Evolutionary conservation across 2,329 filamentous ascomycete genomes (phyloP), one percentile per base, ranked within the genome.

Genomic region (Aaosphaeria pasadenensis): DNA sequence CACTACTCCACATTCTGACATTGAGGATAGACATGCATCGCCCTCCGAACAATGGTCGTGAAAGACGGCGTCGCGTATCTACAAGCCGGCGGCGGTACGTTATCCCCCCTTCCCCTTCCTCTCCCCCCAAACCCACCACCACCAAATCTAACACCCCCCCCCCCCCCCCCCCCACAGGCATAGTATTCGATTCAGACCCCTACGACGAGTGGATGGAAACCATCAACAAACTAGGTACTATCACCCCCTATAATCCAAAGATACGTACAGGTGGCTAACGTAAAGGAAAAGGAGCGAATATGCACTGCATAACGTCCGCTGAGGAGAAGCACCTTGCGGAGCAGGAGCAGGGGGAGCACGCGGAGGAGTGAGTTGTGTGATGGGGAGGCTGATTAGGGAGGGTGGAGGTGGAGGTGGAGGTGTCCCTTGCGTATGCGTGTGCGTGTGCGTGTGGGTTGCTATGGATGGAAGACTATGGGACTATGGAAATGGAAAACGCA

Each of bases 201-300:
- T 87, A 88, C 61, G 89, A 96, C 55, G 94, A 97, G 72, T 96
- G 91, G 78, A 83, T 92, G 72, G 90, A 97, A 81, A 96, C 95
- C 55, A 89, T 94, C 75, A 97, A 99, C 77, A 99, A 99, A 79
- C 77, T 96, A 42, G 85, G 88, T 68, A 56, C 40, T 62, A 54
- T 48, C 17, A 24, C 17, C 17, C 17, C 17, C 17, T 24, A 24
- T 24, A 24, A 24, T 24, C 17, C 17, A 24, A 24, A 24, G 17
- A 24, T 24, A 24, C 17, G 17, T 24, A 24, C 17, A 24, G 17
- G 17, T 24, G 3, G 17, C 17, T 24, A 24, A 24, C 17, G 17
- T 24, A 24, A 24, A 24, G 17, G 17, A 7, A 9, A 47, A 69
- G 67, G 67, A 29, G 89, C 90, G 40, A 95, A 95, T 69, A 90